These are phyloP conservation scores for Peronospora farinosa DNA, from an alignment of 352 stramenopile genomes.

Conservation along the genomic window DNA sequence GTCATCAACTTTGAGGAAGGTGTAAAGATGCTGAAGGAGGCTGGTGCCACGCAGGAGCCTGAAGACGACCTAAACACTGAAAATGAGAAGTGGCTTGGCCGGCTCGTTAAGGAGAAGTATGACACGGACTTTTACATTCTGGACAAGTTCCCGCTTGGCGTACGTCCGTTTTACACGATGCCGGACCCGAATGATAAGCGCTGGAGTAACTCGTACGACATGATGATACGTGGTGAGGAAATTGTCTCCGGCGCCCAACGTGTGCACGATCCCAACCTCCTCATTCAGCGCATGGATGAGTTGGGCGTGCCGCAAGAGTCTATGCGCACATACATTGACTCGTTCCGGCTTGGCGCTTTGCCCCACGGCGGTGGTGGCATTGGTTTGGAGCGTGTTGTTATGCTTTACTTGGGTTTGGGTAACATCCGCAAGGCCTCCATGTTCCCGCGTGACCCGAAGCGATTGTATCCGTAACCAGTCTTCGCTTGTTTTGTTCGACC, in stretches of 20 bases:
- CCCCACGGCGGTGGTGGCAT: constrained; percentile 98
- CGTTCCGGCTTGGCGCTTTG: constrained; percentile 97
- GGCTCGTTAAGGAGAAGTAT: constrained; percentile 96
- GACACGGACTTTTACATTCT: constrained; percentile 99
- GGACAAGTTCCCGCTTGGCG: constrained; percentile 98
- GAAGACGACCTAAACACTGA: constrained; percentile 88
- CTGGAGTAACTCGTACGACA: constrained; percentile 98
- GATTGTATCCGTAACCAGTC: constrained; percentile 55
- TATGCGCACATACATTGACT: constrained; percentile 96
- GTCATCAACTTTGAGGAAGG: constrained; percentile 92
- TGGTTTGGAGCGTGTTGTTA: constrained; percentile 98
- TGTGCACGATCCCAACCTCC: constrained; percentile 94
- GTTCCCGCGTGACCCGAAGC: constrained; percentile 96
- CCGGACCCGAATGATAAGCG: constrained; percentile 91
- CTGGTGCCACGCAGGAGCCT: constrained; percentile 62
- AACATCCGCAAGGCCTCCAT: constrained; percentile 99
- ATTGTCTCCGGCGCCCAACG: constrained; percentile 99
- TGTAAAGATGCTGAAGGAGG: constrained; percentile 89
- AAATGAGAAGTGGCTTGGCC: constrained; percentile 97
- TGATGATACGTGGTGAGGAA: constrained; percentile 99
- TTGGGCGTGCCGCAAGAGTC: constrained; percentile 83
- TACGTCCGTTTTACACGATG: constrained; percentile 99
- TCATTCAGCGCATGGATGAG: constrained; percentile 87
- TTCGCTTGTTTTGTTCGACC: constrained; percentile 2
- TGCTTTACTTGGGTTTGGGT: constrained; percentile 97